Evolutionary conservation across 2,329 filamentous ascomycete genomes (phyloP).

Genomic region (Dothistroma septosporum): DNA sequence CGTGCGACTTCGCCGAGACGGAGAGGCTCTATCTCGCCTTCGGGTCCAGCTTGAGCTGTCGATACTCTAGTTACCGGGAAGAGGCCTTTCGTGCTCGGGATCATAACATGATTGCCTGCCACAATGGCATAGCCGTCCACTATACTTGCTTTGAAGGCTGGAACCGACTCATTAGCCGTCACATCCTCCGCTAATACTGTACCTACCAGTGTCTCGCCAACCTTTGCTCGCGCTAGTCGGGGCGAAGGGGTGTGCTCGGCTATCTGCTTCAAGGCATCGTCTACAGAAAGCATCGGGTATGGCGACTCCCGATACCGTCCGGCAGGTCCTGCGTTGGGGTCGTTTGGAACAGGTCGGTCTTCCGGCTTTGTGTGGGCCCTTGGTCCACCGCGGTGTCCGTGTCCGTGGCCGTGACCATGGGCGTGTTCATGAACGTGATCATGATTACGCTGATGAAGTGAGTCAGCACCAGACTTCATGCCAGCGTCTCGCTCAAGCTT

Average conservation of each 20-base stretch:
- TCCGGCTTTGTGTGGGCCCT: constrained; percentile 68
- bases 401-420: constrained; percentile 41
- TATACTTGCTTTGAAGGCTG: constrained; percentile 90
- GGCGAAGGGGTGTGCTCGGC: constrained; percentile 66
- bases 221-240: constrained; percentile 53
- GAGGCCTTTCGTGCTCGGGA: constrained; percentile 63
- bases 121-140: constrained; percentile 94
- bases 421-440: constrained; percentile 37
- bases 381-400: constrained; percentile 54
- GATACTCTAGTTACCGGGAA: constrained; percentile 86
- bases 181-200: constrained; percentile 80
- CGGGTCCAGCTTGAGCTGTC: constrained; percentile 68
- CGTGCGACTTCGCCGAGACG: constrained; percentile 73
- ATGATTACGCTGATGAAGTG: constrained; percentile 27
- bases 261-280: constrained; percentile 72
- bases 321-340: constrained; percentile 57
- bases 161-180: constrained; percentile 73
- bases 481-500: constrained; percentile 82
- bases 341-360: constrained; percentile 56
- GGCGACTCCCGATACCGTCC: constrained; percentile 78
- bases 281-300: constrained; percentile 85
- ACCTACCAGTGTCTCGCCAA: constrained; percentile 65
- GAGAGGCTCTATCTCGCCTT: constrained; percentile 61
- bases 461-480: constrained; percentile 15
- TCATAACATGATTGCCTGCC: constrained; percentile 43